Conservation (phyloP, 805 yeast genomes). For the Candida sithepensis region DNA sequence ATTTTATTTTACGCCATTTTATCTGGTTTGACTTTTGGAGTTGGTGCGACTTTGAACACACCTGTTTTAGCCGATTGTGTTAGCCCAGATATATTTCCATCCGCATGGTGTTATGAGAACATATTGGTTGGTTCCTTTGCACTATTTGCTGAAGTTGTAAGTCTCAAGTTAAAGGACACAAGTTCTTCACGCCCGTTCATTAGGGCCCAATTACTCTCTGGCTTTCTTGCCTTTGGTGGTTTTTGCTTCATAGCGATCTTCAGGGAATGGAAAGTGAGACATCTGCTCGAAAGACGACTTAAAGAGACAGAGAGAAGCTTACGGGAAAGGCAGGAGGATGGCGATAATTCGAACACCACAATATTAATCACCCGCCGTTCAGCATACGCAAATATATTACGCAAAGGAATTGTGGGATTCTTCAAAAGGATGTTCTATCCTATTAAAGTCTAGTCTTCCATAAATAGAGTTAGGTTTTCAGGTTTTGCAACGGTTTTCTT, state of each 20-base stretch:
- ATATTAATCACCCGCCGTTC: slow-evolving; percentile 9
- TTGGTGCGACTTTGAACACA: slow-evolving; percentile 31
- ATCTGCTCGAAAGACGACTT: slow-evolving; percentile 26
- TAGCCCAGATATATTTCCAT: slow-evolving; percentile 25
- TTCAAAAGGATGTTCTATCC: slow-evolving; percentile 23
- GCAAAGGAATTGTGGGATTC: slow-evolving; percentile 15
- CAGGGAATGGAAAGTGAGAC: slow-evolving; percentile 49
- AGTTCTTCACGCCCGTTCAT: slow-evolving; percentile 40
- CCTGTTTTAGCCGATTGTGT: slow-evolving; percentile 30
- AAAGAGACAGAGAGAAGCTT: slow-evolving; percentile 6
- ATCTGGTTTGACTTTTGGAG: slow-evolving; percentile 45
- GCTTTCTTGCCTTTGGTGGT: slow-evolving; percentile 45
- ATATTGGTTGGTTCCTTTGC: slow-evolving; percentile 27
- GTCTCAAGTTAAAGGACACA: slow-evolving; percentile 24
- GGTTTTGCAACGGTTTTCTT: too few relatives aligned
- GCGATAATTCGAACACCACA: too few relatives aligned
- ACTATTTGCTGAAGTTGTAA: slow-evolving; percentile 30
- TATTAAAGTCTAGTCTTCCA: slow-evolving; percentile 8
- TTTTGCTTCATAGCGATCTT: slow-evolving; percentile 39
- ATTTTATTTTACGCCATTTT: slow-evolving; percentile 37
- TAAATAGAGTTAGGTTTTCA: too few relatives aligned
- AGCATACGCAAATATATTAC: slow-evolving; percentile 15
- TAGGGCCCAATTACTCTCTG: slow-evolving; percentile 60
- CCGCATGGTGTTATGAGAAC: slow-evolving; percentile 29
- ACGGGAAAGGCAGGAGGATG: background rate